phyloP scores from a whole-genome alignment of 2,329 filamentous ascomycete genomes.

The Neospermospora avenae region DNA sequence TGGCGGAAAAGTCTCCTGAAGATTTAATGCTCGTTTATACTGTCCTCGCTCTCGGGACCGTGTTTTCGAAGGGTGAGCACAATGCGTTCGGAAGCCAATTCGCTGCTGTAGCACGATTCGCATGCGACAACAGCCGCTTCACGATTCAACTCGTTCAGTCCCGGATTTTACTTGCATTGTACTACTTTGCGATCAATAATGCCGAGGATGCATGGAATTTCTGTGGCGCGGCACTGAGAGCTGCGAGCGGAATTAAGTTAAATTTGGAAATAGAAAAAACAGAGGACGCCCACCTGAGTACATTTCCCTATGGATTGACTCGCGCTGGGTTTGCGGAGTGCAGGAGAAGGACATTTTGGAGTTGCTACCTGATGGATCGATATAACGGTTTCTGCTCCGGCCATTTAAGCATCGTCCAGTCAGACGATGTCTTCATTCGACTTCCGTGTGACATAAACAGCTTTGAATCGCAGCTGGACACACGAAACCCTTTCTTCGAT shows the following conservation, averaged over 20 bases:
- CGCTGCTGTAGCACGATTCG: slow-evolving; percentile 55
- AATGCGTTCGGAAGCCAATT: slow-evolving; percentile 45
- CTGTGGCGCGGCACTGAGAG: slow-evolving; percentile 58
- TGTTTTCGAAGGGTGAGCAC: slow-evolving; percentile 50
- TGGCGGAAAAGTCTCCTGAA: slow-evolving; percentile 44
- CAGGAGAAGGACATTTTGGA: slow-evolving; percentile 69
- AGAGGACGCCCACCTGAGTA: slow-evolving; percentile 38
- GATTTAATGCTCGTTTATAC: slow-evolving; percentile 60
- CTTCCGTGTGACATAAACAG: slow-evolving; percentile 59
- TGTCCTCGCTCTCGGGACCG: slow-evolving; percentile 53
- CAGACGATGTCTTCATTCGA: slow-evolving; percentile 63
- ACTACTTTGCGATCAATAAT: slow-evolving; percentile 61
- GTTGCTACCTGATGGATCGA: slow-evolving; percentile 66
- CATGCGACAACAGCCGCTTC: slow-evolving; percentile 50
- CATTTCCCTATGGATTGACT: slow-evolving; percentile 55
- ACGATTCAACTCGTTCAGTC: slow-evolving; percentile 65
- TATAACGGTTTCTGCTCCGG: slow-evolving; percentile 57
- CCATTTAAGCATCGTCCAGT: slow-evolving; percentile 53
- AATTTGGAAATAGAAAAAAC: slow-evolving; percentile 58
- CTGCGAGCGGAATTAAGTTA: slow-evolving; percentile 56
- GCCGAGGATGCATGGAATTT: slow-evolving; percentile 60
- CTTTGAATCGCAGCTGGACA: slow-evolving; percentile 59
- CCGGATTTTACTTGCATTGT: slow-evolving; percentile 63
- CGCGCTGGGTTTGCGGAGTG: slow-evolving; percentile 60
- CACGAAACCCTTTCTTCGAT: slow-evolving; percentile 59